Percentiles rank a stretch among this genome's conserved stretches.
phyloP scores from a whole-genome alignment of 2,329 filamentous ascomycete species.

The Pseudogymnoascus sp. region DNA sequence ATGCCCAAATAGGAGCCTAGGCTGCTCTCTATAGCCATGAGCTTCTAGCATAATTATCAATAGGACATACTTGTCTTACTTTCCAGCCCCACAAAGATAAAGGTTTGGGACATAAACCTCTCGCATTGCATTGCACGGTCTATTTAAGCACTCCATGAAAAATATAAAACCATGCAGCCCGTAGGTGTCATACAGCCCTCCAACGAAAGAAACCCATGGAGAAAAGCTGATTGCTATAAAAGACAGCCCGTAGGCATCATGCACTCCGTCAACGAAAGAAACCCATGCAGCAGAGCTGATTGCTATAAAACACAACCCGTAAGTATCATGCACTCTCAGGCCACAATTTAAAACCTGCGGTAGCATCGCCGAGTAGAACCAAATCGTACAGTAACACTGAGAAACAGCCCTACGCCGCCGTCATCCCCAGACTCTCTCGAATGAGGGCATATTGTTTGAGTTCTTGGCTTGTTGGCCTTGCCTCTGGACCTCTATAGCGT shows the following conservation, averaged over 20 bases:
- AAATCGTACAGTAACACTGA: background rate
- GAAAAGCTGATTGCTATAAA: background rate
- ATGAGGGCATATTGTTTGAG: conserved; percentile 11
- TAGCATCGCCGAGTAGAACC: background rate
- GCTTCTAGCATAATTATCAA: background rate
- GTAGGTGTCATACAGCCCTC: background rate
- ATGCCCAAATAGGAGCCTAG: background rate
- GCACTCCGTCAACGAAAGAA: background rate
- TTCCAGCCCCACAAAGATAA: background rate
- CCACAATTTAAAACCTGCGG: background rate
- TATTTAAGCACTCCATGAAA: background rate
- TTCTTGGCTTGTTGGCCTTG: conserved; percentile 36
- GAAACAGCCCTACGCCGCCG: background rate
- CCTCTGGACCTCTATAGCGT: conserved; percentile 32
- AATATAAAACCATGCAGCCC: background rate
- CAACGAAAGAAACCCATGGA: background rate
- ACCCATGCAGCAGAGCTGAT: background rate
- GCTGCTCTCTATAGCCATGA: background rate
- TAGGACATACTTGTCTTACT: background rate
- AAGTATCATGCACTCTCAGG: background rate
- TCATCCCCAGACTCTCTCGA: background rate
- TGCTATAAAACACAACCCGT: background rate
- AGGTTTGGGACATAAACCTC: background rate
- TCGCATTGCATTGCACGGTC: background rate
- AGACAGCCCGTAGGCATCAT: background rate